Conservation (phyloP, 345 rosid species). For the Moricandia moricandioides region DNA sequence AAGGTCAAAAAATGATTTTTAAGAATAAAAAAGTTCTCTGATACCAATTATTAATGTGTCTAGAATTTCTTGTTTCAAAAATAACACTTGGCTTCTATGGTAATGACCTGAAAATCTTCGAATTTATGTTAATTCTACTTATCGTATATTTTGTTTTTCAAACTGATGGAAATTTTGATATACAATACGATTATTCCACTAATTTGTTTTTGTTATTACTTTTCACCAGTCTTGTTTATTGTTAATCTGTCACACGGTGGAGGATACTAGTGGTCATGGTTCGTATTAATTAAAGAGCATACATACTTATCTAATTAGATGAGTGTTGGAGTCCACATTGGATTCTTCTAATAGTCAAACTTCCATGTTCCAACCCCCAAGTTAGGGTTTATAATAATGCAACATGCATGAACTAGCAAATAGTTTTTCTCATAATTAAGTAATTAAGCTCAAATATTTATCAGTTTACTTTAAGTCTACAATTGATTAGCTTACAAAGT, state of each 20-base stretch:
- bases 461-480: neutral
- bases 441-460: neutral
- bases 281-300: neutral
- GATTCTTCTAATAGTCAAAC: constrained; percentile 28
- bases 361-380: neutral
- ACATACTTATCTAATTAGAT: neutral
- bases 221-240: neutral
- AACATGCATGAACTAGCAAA: neutral
- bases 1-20: constrained; percentile 5
- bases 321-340: constrained; percentile 21
- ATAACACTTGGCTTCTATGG: neutral
- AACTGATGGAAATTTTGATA: neutral
- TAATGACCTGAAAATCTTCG: neutral
- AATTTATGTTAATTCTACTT: neutral
- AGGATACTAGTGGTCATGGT: neutral
- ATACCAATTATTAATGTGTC: neutral
- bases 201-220: neutral
- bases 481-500: neutral
- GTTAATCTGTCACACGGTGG: neutral
- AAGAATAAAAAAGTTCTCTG: neutral
- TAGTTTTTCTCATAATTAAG: neutral
- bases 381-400: neutral
- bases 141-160: neutral
- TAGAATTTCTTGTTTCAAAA: neutral
- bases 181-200: neutral